These are phyloP conservation scores for Leucoagaricus sp. DNA, from an alignment of 1,284 basidiomycete species.

Conservation along the genomic window DNA sequence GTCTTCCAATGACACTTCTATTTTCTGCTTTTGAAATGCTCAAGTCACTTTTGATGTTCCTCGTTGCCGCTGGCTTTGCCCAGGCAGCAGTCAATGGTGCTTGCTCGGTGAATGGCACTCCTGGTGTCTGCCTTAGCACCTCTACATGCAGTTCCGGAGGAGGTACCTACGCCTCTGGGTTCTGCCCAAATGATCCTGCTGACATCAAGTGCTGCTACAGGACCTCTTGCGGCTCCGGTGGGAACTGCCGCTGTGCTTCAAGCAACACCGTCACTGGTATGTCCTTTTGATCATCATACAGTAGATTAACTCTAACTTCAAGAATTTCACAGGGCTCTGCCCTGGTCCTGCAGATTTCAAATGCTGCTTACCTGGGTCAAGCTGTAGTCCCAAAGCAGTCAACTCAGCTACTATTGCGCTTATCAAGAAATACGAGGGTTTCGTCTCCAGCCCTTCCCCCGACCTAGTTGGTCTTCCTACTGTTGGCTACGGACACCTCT, in stretches of 20 bases:
- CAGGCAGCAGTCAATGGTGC: conserved; percentile 18
- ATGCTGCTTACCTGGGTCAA: conserved; percentile 17
- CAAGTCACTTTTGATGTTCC: neutral
- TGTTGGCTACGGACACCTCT: too few species aligned
- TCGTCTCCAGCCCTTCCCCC: too few species aligned
- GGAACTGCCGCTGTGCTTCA: conserved; percentile 6
- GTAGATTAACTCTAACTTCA: neutral
- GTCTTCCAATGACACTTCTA: too few species aligned
- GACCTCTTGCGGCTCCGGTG: conserved; percentile 8
- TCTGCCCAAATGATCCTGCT: conserved; percentile 20
- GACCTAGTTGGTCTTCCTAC: too few species aligned
- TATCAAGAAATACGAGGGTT: too few species aligned
- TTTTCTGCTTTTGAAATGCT: neutral
- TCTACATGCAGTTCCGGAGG: conserved; percentile 17
- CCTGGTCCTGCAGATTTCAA: conserved; percentile 23
- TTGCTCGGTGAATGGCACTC: conserved; percentile 17
- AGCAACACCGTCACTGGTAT: conserved; percentile 3
- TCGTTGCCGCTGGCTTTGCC: conserved; percentile 6
- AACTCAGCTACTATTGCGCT: conserved; percentile 15
- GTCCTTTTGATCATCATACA: neutral
- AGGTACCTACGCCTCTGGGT: conserved; percentile 17
- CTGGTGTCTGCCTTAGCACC: conserved; percentile 20
- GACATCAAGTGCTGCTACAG: conserved; percentile 19
- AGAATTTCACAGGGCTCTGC: conserved; percentile 16
- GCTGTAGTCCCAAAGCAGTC: conserved; percentile 14